Percentiles rank a stretch among this genome's conserved stretches.
Conservation (phyloP, 768 basidiomycete species). For the Sarcomyxa edulis region DNA sequence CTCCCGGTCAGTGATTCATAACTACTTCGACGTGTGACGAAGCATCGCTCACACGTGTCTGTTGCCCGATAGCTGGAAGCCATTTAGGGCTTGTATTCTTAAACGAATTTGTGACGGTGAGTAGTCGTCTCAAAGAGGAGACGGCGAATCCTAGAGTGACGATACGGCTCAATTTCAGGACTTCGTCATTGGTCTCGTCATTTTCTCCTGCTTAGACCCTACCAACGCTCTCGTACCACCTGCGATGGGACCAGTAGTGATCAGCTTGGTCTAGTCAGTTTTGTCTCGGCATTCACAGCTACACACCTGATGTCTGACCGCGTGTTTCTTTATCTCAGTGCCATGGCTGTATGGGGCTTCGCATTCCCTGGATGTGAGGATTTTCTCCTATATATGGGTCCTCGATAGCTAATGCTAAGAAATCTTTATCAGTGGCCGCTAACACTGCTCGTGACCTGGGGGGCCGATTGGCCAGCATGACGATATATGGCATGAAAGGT, state of each 20-base stretch:
- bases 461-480: conserved; percentile 53
- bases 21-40: no score
- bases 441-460: conserved; percentile 70
- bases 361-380: conserved; percentile 41
- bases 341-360: conserved; percentile 56
- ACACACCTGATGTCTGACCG: neutral
- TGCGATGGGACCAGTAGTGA: conserved; percentile 40
- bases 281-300: neutral
- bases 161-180: conserved; percentile 21
- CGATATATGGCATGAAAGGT: conserved; percentile 53
- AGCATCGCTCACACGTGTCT: no score
- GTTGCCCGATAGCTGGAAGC: conserved; percentile 31
- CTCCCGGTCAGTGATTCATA: no score
- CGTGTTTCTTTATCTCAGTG: conserved; percentile 40
- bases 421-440: conserved; percentile 38
- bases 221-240: conserved; percentile 57
- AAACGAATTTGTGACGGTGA: conserved; percentile 53
- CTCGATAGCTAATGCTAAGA: conserved; percentile 42
- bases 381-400: conserved; percentile 54
- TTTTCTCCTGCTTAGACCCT: conserved; percentile 52
- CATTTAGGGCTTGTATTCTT: conserved; percentile 42
- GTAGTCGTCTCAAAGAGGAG: conserved; percentile 12
- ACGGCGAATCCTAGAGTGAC: neutral
- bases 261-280: conserved; percentile 57
- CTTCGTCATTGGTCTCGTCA: conserved; percentile 42